Conservation (phyloP, 2,329 filamentous ascomycete species). For the Botrytis paeoniae region DNA sequence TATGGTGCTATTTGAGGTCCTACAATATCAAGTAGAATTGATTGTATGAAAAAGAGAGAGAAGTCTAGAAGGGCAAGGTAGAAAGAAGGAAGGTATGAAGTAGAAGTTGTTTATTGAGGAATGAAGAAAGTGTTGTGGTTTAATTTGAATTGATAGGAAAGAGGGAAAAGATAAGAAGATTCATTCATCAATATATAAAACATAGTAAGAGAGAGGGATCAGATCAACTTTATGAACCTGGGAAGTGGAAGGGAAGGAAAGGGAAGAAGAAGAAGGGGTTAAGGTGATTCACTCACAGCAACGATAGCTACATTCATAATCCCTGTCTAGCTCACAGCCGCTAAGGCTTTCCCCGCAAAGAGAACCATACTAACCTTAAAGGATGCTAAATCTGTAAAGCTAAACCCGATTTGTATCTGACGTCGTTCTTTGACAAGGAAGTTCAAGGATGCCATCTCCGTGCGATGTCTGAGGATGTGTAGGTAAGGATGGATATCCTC, state of each 20-base stretch:
- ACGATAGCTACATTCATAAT: background rate
- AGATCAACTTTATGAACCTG: background rate
- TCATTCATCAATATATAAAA: background rate
- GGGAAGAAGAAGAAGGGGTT: background rate
- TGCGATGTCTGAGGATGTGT: background rate
- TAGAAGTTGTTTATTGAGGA: background rate
- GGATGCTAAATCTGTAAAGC: background rate
- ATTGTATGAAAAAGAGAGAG: background rate
- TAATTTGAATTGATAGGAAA: background rate
- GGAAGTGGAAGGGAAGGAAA: background rate
- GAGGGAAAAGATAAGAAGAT: background rate
- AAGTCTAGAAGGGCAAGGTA: background rate
- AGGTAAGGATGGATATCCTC: too few species aligned
- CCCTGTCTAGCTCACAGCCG: background rate
- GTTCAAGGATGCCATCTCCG: background rate
- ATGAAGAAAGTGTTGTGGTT: background rate
- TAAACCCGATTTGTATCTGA: background rate
- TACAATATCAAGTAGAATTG: background rate
- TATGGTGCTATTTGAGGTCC: background rate
- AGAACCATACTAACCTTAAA: background rate
- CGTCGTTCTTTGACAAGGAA: conserved; percentile 1
- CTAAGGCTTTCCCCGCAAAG: conserved; percentile 11
- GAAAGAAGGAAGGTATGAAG: conserved; percentile 3
- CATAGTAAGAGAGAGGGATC: background rate
- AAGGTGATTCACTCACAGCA: background rate